Evolutionary conservation across 202 grass and related monocot genomes (phyloP).

Genomic region (Dendrocalamus latiflorus): DNA sequence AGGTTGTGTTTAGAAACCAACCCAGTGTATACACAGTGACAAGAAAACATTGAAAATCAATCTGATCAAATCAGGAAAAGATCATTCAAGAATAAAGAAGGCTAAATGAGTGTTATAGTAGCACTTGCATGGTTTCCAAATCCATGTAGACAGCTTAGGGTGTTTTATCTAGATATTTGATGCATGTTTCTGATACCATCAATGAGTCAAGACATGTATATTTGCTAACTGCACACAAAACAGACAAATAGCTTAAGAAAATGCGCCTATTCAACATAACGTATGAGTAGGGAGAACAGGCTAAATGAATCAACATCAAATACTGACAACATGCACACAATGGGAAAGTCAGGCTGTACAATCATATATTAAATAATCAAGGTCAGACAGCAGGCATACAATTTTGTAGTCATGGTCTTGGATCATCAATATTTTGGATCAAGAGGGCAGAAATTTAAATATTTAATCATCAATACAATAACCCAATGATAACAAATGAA

Average conservation of each 20-base stretch:
- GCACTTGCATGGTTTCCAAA: constrained; percentile 11
- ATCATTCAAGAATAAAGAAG: not conserved
- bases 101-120: not conserved
- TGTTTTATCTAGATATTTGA: not conserved
- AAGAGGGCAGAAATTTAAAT: not conserved
- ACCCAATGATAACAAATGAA: not conserved
- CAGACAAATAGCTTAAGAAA: not conserved
- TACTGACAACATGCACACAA: not conserved
- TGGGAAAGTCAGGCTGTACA: not conserved
- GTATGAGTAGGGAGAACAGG: not conserved
- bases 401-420: not conserved
- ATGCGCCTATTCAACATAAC: not conserved
- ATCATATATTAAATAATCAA: not conserved
- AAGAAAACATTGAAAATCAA: not conserved
- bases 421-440: constrained; percentile 4
- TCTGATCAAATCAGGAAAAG: not conserved
- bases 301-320: not conserved
- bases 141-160: not conserved
- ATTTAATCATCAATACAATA: not conserved
- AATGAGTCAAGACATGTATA: not conserved
- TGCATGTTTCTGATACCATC: not conserved
- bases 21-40: not conserved
- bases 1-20: not conserved
- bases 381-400: not conserved
- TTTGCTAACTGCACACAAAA: not conserved